phyloP scores from a whole-genome alignment of 176 grass and related monocot species.

The Oryza punctata region DNA sequence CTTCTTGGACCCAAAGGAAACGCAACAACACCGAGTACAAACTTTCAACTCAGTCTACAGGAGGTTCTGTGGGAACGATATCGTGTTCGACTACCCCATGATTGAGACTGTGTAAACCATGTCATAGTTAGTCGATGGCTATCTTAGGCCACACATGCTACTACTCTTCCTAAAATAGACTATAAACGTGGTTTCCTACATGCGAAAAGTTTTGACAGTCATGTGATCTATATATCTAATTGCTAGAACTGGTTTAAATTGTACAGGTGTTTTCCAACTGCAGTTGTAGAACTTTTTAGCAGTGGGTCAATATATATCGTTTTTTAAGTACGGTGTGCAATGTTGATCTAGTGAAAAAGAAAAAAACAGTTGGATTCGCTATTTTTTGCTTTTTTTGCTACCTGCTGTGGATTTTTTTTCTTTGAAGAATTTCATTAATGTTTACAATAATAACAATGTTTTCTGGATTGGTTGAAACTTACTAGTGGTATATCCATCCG shows the following conservation, averaged over 20 bases:
- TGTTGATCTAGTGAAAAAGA: too few species aligned
- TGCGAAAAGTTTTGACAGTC: not conserved
- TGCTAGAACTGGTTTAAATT: not conserved
- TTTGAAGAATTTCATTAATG: too few species aligned
- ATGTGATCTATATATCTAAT: not conserved
- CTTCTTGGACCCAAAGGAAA: constrained; percentile 77
- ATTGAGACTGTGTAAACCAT: constrained; percentile 18
- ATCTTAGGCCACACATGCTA: not conserved
- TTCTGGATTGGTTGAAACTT: too few species aligned
- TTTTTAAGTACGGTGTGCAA: too few species aligned
- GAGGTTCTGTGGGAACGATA: constrained; percentile 63
- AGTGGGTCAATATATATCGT: too few species aligned
- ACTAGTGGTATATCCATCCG: too few species aligned
- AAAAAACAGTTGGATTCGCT: too few species aligned
- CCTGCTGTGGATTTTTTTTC: too few species aligned
- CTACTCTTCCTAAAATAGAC: not conserved
- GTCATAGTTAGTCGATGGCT: not conserved
- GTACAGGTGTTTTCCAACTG: not conserved
- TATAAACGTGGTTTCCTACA: not conserved
- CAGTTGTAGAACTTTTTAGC: not conserved
- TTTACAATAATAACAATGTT: too few species aligned
- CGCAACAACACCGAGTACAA: constrained; percentile 72
- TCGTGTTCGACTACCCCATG: constrained; percentile 53
- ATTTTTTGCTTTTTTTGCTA: too few species aligned
- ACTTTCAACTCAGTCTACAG: constrained; percentile 65